These are phyloP conservation scores for Saitoella complicata DNA, from an alignment of 805 yeast species.

Conservation along the genomic window DNA sequence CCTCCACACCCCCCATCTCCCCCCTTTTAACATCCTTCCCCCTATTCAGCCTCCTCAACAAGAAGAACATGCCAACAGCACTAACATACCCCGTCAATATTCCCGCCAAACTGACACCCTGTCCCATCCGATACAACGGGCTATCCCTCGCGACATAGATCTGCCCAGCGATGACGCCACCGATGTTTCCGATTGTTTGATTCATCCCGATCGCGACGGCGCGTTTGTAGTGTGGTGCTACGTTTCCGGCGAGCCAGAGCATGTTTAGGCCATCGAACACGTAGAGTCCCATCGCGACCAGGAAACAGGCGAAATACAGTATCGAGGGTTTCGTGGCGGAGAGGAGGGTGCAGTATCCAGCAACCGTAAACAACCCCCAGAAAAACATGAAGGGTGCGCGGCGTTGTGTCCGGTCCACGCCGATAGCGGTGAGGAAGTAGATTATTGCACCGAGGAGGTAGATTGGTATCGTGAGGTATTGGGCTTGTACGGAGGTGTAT, in stretches of 20 bases:
- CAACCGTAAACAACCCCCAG: neutral
- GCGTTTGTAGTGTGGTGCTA: slow-evolving; percentile 1
- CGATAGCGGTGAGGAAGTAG: slow-evolving; percentile 24
- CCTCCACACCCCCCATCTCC: no score
- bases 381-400: slow-evolving; percentile 9
- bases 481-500: slow-evolving; percentile 26
- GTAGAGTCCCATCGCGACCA: slow-evolving; percentile 21
- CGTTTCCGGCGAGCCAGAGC: neutral
- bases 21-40: no score
- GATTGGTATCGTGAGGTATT: slow-evolving; percentile 34
- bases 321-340: slow-evolving; percentile 9
- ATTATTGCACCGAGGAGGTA: slow-evolving; percentile 23
- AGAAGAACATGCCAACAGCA: no score
- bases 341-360: neutral
- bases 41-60: no score
- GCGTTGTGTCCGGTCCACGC: slow-evolving; percentile 24
- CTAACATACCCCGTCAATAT: no score
- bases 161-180: slow-evolving; percentile 1
- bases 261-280: neutral
- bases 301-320: slow-evolving; percentile 49
- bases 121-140: neutral
- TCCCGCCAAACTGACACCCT: neutral
- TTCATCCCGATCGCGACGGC: slow-evolving; percentile 1
- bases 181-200: neutral
- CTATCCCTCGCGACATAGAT: neutral